A percentile compares a stretch with the other conserved stretches of the same genome.
Evolutionary conservation across 495 filamentous ascomycete species (phyloP).

Genomic region (Aspergillus cavernicola): DNA sequence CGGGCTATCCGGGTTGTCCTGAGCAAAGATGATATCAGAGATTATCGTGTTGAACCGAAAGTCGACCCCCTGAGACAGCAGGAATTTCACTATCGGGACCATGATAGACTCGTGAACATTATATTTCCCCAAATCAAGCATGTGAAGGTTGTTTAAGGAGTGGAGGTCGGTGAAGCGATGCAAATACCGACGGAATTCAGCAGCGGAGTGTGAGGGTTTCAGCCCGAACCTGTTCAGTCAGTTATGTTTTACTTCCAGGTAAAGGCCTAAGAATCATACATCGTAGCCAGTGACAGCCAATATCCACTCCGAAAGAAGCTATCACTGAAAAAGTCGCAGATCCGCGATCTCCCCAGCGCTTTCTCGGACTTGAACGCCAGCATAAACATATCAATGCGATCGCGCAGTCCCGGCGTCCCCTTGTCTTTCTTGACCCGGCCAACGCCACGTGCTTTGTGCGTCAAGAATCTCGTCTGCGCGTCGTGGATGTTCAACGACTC

Average conservation of each 20-base stretch:
- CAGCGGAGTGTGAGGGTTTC: constrained; percentile 39
- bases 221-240: constrained; percentile 29
- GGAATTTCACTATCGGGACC: constrained; percentile 34
- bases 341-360: constrained; percentile 28
- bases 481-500: not conserved
- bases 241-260: not conserved
- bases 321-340: constrained; percentile 32
- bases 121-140: constrained; percentile 30
- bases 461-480: constrained; percentile 20
- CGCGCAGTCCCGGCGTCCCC: constrained; percentile 22
- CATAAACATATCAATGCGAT: constrained; percentile 31
- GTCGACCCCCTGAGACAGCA: constrained; percentile 37
- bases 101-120: constrained; percentile 41
- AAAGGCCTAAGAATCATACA: constrained; percentile 16
- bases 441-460: constrained; percentile 6
- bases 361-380: constrained; percentile 30
- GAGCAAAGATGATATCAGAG: constrained; percentile 23
- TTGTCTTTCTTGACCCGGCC: constrained; percentile 5
- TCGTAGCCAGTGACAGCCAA: constrained; percentile 37
- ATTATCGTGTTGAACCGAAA: constrained; percentile 37
- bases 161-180: constrained; percentile 25
- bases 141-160: constrained; percentile 22
- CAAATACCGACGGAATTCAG: constrained; percentile 30
- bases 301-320: constrained; percentile 39
- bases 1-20: not conserved